Evolutionary conservation across 192 early-diverging fungal species (phyloP), one percentile per base, ranked within the genome.

Genomic region (Entophlyctis helioformis): DNA sequence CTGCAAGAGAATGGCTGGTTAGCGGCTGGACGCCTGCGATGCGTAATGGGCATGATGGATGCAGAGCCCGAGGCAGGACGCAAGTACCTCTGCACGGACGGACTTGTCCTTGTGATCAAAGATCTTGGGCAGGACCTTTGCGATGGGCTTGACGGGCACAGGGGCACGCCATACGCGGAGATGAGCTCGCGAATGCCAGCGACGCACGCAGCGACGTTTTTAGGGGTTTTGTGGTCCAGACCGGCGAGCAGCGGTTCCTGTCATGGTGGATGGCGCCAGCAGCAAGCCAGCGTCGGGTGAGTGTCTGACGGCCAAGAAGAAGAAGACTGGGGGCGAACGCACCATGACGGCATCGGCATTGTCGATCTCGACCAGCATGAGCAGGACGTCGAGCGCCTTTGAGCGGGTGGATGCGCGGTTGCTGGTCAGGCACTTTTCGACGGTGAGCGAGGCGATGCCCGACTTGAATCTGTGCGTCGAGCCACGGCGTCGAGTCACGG

Each of bases 101-200:
- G 69, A 79, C 43, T 90, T 93, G 55, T 99, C 96, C 24, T 80
- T 80, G 54, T 97, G 92, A 29, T 83, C 83, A 67, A 99, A 97
- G 23, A 95, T 66, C 55, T 90, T 87, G 23, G 86, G 68, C 23
- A 99, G 56, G 9, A 72, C 66, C 57, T 96, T 96, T 24, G 95
- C 41, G 24, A 97, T 63, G 2, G 81, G 83, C 51, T 92, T 96
- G n/a, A 85, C 64, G 26, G 71, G 72, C 4, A 89, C 64, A 24
- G 72, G 74, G 43, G 34, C 10, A 43, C 24, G 27, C 42, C 39
- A 39, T 19, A 59, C 24, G 22, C 2, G 15, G 18, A 69, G 5
- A 91, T 63, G 11, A 82, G 58, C 28, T 82, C 81, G 36, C 64
- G 66, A 10, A 83, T 54, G 0, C 69, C 71, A 16, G 62, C 35